Conservation (phyloP, 148 eudicot species). For the Cornus florida region DNA sequence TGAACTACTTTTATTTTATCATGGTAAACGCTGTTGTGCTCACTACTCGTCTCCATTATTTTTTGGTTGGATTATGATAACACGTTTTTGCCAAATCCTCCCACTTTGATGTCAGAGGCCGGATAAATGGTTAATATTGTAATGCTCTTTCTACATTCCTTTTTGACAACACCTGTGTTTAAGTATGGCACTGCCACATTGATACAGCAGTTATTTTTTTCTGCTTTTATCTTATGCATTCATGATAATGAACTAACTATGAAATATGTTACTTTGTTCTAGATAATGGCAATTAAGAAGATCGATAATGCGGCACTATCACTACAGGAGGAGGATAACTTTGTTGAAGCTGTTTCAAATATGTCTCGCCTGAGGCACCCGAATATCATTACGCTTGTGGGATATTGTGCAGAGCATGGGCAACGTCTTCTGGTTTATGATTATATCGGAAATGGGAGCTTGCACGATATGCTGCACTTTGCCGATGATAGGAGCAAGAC, state of each 20-base stretch:
- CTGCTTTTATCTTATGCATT: background rate
- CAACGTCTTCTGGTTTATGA: conserved; percentile 92
- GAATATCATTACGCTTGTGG: conserved; percentile 73
- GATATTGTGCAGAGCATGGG: conserved; percentile 89
- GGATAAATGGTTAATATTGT: background rate
- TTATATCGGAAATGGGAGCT: conserved; percentile 72
- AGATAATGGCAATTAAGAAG: conserved; percentile 89
- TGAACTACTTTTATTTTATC: conserved; percentile 5
- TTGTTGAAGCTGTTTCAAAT: conserved; percentile 92
- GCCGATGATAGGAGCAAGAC: conserved; percentile 75
- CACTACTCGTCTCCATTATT: background rate
- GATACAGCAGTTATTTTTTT: background rate
- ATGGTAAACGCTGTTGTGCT: background rate
- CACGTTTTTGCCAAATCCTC: background rate
- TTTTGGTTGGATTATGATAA: background rate
- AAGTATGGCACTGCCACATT: background rate
- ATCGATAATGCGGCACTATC: conserved; percentile 91
- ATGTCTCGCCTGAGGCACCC: conserved; percentile 97
- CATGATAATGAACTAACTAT: background rate
- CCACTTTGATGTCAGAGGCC: background rate
- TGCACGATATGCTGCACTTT: conserved; percentile 92
- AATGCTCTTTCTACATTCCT: background rate
- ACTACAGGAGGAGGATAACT: conserved; percentile 92
- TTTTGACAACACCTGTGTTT: background rate
- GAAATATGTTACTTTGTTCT: conserved; percentile 12